phyloP scores from a whole-genome alignment of 495 filamentous ascomycete species.

The Jackrogersella minutella region DNA sequence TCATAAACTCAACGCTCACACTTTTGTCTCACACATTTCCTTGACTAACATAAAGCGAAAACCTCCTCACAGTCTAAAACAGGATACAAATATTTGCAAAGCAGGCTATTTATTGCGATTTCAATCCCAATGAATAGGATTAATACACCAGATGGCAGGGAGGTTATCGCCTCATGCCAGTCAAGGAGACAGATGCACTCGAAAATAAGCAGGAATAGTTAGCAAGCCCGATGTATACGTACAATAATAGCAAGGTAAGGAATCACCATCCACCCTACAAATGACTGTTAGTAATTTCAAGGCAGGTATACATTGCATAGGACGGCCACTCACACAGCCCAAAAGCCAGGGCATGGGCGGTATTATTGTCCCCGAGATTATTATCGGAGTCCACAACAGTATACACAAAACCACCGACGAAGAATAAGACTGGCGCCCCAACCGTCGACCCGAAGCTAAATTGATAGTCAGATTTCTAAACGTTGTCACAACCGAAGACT shows the following conservation, averaged over 20 bases:
- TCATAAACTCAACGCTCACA: background rate
- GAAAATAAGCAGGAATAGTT: constrained; percentile 2
- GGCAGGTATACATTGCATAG: constrained; percentile 1
- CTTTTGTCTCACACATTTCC: too few species aligned
- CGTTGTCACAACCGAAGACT: background rate
- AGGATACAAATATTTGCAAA: too few species aligned
- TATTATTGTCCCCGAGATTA: constrained; percentile 53
- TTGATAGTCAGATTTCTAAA: constrained; percentile 7
- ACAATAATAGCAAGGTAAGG: constrained; percentile 41
- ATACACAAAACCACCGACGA: constrained; percentile 54
- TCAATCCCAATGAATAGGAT: too few species aligned
- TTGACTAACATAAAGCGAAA: too few species aligned
- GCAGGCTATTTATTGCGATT: too few species aligned
- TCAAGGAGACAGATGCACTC: too few species aligned
- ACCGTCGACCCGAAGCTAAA: constrained; percentile 55
- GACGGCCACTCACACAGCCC: constrained; percentile 53
- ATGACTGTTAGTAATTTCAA: constrained; percentile 22
- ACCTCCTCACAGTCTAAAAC: too few species aligned
- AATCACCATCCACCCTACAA: constrained; percentile 46
- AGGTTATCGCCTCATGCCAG: too few species aligned
- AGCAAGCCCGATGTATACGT: background rate
- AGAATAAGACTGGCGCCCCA: constrained; percentile 59
- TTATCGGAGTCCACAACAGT: constrained; percentile 48
- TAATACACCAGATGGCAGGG: too few species aligned
- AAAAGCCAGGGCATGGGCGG: constrained; percentile 55